Evolutionary conservation across 2,329 filamentous ascomycete genomes (phyloP), one percentile per base, ranked within the genome.

Genomic region (Penicillium sp.): DNA sequence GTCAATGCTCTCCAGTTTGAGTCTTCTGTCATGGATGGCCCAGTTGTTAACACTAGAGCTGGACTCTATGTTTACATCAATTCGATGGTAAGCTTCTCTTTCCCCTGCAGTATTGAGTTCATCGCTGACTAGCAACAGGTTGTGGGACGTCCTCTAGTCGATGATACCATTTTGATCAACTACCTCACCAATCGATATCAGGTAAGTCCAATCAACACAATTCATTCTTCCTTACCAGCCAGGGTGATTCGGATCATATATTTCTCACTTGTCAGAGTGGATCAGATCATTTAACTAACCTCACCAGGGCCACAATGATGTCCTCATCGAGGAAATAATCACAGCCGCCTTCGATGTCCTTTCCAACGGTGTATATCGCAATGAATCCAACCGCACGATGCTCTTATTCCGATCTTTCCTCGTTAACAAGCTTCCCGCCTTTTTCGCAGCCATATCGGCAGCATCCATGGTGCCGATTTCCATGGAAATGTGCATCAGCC

Each of bases 301-400:
- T 37, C 17, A 2, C 5, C 52, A 91, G 83, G 88, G 88, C 37
- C 89, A 96, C 65, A 82, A 89, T 40, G 88, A 93, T 71, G 82
- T 84, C 12, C 86, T 91, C 42, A 85, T 89, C 0, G 85, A 91
- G 51, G 91, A 97, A 65, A 80, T 97, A 2, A 88, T 97, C 40
- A 83, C 93, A 10, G 90, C 91, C 1, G 87, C 91, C 0, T 97
- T 99, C 67, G 92, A 97, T 65, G 83, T 95, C 5, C 79, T 99
- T 16, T 89, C 91, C 35, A 96, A 96, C 67, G 88, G 89, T 5
- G 89, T 93, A 60, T 90, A 94, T 63, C 84, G 89, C 36, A 83
- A 80, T 43, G 84, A 88, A 65, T 77, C 82, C 9, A 71, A 73
- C 17, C 79, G 84, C 50, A 82, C 80, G 0, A 82, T 90, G 53